phyloP scores from a whole-genome alignment of 192 early-diverging fungal species.

The Umbelopsis sp. region DNA sequence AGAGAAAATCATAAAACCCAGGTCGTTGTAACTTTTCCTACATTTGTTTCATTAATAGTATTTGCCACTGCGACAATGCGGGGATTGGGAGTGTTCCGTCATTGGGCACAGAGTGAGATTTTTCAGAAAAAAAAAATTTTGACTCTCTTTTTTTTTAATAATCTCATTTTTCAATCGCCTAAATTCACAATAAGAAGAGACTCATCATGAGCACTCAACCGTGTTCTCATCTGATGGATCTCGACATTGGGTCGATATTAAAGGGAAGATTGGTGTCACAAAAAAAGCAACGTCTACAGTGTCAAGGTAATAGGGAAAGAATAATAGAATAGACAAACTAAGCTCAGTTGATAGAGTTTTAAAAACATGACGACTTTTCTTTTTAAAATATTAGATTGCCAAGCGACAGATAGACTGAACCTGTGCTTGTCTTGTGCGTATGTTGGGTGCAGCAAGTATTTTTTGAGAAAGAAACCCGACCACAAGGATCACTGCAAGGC shows the following conservation, averaged over 20 bases:
- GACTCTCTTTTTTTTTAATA: neutral
- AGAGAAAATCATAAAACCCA: too few species aligned
- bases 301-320: constrained; percentile 1
- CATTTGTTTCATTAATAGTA: too few species aligned
- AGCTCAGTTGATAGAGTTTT: neutral
- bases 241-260: constrained; percentile 5
- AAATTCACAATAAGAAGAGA: constrained; percentile 1
- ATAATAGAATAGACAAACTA: neutral
- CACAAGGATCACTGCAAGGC: constrained; percentile 3
- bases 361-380: neutral
- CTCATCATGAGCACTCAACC: constrained; percentile 13
- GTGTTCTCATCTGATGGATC: constrained; percentile 19
- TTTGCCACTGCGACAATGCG: too few species aligned
- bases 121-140: neutral
- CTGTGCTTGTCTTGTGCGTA: constrained; percentile 11
- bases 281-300: neutral
- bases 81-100: too few species aligned
- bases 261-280: constrained; percentile 11
- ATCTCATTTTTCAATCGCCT: neutral
- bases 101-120: too few species aligned
- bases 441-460: constrained; percentile 4
- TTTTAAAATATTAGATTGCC: neutral
- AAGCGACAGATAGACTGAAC: constrained; percentile 7
- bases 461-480: neutral
- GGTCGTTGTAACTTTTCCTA: too few species aligned